Conservation (phyloP, 345 rosid genomes). For the Hevea brasiliensis region DNA sequence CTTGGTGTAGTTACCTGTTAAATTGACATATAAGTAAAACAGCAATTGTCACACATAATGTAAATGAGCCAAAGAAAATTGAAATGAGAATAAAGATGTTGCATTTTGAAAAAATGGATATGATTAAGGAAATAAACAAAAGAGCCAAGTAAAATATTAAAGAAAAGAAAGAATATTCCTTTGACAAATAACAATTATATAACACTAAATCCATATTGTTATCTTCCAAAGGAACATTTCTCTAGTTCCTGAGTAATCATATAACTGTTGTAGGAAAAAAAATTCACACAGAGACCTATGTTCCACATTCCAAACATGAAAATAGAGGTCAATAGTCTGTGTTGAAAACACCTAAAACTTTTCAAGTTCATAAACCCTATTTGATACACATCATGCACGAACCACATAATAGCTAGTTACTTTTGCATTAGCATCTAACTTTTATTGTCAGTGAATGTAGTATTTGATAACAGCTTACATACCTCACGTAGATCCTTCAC, state of each 20-base stretch:
- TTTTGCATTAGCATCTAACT: neutral
- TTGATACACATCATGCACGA: neutral
- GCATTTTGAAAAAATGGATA: neutral
- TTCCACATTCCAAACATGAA: slow-evolving; percentile 5
- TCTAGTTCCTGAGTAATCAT: neutral
- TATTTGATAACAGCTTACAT: slow-evolving; percentile 24
- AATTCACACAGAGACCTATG: neutral
- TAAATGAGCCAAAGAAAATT: neutral
- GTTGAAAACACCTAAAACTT: neutral
- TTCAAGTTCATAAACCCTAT: neutral
- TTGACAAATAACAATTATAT: neutral
- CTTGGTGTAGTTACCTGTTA: slow-evolving; percentile 77
- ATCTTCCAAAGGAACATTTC: neutral
- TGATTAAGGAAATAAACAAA: neutral
- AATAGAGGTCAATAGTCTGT: neutral
- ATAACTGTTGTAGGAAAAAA: neutral
- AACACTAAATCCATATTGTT: neutral
- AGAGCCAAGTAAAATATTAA: neutral
- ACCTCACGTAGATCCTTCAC: slow-evolving; percentile 92
- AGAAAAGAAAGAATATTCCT: neutral
- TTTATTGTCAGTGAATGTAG: neutral
- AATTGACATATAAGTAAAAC: slow-evolving; percentile 16
- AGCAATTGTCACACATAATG: neutral
- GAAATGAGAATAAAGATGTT: neutral
- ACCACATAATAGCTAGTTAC: neutral